A percentile compares a stretch with the other conserved stretches of the same genome.
These are phyloP conservation scores for Suillus luteus DNA, from an alignment of 768 basidiomycete genomes.

Conservation along the genomic window DNA sequence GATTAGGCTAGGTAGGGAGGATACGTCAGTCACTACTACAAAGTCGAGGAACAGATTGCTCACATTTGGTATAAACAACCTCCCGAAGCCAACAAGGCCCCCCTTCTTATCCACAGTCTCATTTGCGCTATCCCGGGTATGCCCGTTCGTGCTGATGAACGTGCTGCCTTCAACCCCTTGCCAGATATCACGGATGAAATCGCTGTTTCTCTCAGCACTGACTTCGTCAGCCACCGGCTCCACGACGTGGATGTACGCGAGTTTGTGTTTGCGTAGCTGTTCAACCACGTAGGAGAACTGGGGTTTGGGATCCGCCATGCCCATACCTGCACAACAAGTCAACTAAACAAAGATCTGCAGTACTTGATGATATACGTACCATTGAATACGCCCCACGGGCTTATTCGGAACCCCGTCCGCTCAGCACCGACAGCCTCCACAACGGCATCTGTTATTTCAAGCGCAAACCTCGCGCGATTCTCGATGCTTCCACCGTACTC, in stretches of 20 bases:
- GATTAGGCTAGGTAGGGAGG: conserved; percentile 27
- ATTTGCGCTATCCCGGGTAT: conserved; percentile 43
- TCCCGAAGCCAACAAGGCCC: conserved; percentile 39
- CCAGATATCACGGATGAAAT: conserved; percentile 51
- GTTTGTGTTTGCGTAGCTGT: conserved; percentile 36
- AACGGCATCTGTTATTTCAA: conserved; percentile 57
- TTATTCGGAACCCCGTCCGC: conserved; percentile 55
- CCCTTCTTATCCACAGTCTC: conserved; percentile 36
- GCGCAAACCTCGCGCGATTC: conserved; percentile 55
- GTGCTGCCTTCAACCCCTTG: conserved; percentile 28
- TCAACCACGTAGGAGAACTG: conserved; percentile 53
- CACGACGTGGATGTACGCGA: conserved; percentile 56
- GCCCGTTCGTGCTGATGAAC: conserved; percentile 47
- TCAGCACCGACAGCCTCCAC: conserved; percentile 53
- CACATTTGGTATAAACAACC: conserved; percentile 42
- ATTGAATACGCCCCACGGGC: conserved; percentile 49
- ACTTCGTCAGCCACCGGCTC: conserved; percentile 35
- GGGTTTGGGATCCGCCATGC: conserved; percentile 54
- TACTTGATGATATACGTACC: neutral
- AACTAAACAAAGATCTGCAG: conserved; percentile 14
- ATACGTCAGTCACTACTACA: neutral
- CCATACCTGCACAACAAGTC: conserved; percentile 42
- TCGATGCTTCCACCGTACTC: conserved; percentile 69
- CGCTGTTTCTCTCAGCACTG: conserved; percentile 35
- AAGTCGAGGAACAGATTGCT: conserved; percentile 15